Base-by-base conservation (phyloP, 2,329 filamentous ascomycete species). In the Calonectria multiphialidica region DNA sequence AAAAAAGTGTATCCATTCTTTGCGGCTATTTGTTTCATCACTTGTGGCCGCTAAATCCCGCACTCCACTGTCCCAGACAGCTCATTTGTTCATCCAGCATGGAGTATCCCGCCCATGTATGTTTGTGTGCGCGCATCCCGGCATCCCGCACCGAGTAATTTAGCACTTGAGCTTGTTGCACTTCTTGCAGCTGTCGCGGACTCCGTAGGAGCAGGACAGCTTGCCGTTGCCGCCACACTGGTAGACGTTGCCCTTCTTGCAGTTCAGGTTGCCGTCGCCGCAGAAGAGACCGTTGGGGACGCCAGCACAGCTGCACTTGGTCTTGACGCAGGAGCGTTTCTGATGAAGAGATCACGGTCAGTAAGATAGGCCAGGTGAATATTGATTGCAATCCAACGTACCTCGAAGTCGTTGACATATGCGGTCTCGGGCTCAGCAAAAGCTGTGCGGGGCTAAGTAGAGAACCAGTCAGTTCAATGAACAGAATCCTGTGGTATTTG, bases 181-280 rank as follows among this genome's bases (percentile, higher is more conserved):
- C 53, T 59, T 59, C 53, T 59, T 59, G 53, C 53, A 59, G 53
- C 53, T 59, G 53, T 25, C 25, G 21, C 53, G 53, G 35, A 59
- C 53, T 59, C 53, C 53, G 53, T 59, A 59, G 35, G 53, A 59
- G 35, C 53, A 59, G n/a, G 53, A 59, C 33, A 59, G 35, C n/a
- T 40, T 59, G 53, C 53, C 53, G 21, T 25, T 25, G 21, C 53
- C 53, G 21, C 53, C 53, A 33, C 53, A 59, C 53, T 59, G 53
- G 53, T 59, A 59, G 7, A 59, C 53, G 35, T 59, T 59, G 35
- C 53, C 53, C 35, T 59, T 59, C 53, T 59, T 59, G 33, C 53
- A 59, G 35, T 59, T 59, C 21, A 40, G 35, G 33, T 5, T 3
- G 21, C 53, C 53, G 35, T 59, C 53, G 21, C 53, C 53, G 33